Evolutionary conservation across 257 asterid species (phyloP).

Genomic region (Ligustrum vulgare): DNA sequence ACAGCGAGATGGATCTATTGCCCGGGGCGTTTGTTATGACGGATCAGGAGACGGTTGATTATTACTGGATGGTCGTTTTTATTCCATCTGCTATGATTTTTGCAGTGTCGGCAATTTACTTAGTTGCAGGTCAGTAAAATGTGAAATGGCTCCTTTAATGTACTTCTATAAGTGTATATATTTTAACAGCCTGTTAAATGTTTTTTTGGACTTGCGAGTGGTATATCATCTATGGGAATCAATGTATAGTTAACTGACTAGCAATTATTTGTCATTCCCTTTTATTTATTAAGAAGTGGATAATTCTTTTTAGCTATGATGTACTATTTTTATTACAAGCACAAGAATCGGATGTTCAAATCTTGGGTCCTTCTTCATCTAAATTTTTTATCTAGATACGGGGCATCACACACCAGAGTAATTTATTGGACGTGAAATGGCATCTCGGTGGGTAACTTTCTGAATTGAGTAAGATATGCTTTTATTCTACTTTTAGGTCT

Average conservation of each 20-base stretch:
- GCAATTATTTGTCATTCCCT: neutral
- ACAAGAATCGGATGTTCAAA: neutral
- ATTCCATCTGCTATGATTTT: slow-evolving; percentile 64
- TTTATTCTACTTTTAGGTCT: neutral
- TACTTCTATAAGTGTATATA: neutral
- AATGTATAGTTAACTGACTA: neutral
- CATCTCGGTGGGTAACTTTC: neutral
- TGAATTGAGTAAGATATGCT: neutral
- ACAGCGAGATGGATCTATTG: slow-evolving; percentile 57
- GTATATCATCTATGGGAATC: neutral
- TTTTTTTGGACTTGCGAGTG: neutral
- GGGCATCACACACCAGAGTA: neutral
- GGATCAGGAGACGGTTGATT: slow-evolving; percentile 94
- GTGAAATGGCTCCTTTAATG: slow-evolving; percentile 2
- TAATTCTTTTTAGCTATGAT: neutral
- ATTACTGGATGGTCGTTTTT: slow-evolving; percentile 92
- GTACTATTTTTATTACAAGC: neutral
- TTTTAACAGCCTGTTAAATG: neutral
- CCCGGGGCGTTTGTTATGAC: slow-evolving; percentile 79
- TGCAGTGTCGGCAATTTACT: slow-evolving; percentile 52
- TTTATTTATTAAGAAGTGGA: neutral
- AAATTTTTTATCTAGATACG: neutral
- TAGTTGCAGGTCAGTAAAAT: slow-evolving; percentile 63
- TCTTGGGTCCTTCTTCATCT: neutral
- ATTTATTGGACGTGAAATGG: neutral